These are phyloP conservation scores for Erodium maritimum DNA, from an alignment of 345 rosid species.

Conservation along the genomic window DNA sequence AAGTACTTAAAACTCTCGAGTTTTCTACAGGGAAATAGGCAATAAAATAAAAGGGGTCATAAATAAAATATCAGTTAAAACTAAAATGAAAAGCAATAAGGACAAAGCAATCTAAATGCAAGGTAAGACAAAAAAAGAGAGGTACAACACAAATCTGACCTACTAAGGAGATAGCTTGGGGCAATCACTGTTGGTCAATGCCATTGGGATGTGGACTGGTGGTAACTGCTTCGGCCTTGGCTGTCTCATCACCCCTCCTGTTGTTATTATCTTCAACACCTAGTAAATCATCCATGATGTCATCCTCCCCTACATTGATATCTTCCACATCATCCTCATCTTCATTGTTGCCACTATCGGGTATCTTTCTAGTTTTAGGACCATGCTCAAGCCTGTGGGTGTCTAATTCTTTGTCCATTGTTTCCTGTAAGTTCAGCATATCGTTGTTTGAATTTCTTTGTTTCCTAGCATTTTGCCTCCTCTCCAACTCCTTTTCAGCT, in stretches of 20 bases:
- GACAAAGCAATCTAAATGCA: not conserved
- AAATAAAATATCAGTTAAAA: not conserved
- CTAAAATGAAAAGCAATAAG: not conserved
- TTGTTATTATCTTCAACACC: conserved; percentile 52
- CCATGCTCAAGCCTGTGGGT: conserved; percentile 92
- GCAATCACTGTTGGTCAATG: conserved; percentile 10
- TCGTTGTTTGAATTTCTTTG: conserved; percentile 48
- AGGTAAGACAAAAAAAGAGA: not conserved
- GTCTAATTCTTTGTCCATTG: conserved; percentile 95
- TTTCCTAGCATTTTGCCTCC: conserved; percentile 88
- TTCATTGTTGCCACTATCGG: conserved; percentile 49
- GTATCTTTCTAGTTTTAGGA: conserved; percentile 82
- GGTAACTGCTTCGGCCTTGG: conserved; percentile 26
- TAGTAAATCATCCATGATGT: conserved; percentile 77
- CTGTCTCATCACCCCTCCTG: conserved; percentile 36
- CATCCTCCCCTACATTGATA: conserved; percentile 80
- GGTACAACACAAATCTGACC: conserved; percentile 8
- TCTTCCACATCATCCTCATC: conserved; percentile 89
- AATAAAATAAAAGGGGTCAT: not conserved
- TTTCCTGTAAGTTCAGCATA: conserved; percentile 64
- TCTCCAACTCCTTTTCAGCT: conserved; percentile 84
- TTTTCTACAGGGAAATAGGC: not conserved
- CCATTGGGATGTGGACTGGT: conserved; percentile 16
- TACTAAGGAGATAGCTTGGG: not conserved
- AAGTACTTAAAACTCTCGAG: not conserved